These are phyloP conservation scores for Paspalum vaginatum DNA, from an alignment of 176 grass and related monocot genomes.

Conservation along the genomic window DNA sequence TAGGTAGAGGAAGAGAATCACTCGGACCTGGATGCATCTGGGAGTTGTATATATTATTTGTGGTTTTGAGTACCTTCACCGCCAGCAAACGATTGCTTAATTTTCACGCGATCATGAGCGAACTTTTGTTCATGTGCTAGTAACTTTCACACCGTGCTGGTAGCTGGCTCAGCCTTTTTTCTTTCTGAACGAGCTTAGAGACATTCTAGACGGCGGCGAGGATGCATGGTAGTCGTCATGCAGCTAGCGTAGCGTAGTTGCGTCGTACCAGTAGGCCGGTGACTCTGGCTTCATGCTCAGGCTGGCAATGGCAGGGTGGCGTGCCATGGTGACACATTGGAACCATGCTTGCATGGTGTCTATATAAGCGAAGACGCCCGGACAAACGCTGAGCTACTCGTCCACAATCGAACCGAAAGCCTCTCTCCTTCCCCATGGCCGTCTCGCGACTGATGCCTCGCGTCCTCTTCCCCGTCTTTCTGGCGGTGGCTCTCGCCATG, in stretches of 20 bases:
- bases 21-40: neutral
- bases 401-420: neutral
- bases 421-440: neutral
- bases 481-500: slow-evolving; percentile 9
- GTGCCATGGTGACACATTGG: neutral
- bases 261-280: neutral
- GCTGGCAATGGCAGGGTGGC: neutral
- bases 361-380: neutral
- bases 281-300: neutral
- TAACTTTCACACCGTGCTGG: neutral
- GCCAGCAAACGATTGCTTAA: neutral
- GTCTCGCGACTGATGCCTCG: neutral
- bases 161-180: neutral
- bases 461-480: slow-evolving; percentile 11
- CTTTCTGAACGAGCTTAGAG: neutral
- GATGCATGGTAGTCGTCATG: neutral
- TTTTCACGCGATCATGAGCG: neutral
- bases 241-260: slow-evolving; percentile 16
- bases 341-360: neutral
- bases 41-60: neutral
- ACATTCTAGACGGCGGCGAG: neutral
- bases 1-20: neutral
- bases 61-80: slow-evolving; percentile 8
- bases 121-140: neutral
- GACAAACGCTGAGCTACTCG: neutral